Evolutionary conservation across 163 green algal genomes (phyloP), one percentile per base, ranked within the genome.

Genomic region (Scenedesmus sp.): DNA sequence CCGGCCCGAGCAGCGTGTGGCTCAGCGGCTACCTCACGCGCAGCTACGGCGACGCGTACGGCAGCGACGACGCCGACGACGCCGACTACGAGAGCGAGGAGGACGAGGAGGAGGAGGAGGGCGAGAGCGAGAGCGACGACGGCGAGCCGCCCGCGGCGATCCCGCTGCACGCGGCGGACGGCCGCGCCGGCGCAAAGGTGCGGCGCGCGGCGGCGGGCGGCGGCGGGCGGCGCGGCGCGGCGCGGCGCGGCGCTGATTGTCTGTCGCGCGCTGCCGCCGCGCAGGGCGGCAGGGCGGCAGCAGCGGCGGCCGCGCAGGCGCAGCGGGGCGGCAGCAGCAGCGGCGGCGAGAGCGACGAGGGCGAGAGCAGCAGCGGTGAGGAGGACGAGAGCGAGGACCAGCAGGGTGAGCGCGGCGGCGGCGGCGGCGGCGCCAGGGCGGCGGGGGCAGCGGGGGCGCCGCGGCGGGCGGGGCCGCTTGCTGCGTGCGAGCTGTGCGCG

Each of bases 11-110:
- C 74, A 45, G 18, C 3, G 74, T 81, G 24, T 75, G 20, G n/a
- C 63, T 81, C 22, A 58, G n/a, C 9, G 74, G 74, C 63, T 81
- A 81, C 50, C 18, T 63, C 24, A 81, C 74, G 14, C 63, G 63
- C n/a, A 75, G 62, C 0, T 69, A 70, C 50, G 54, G 28, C 15
- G 22, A 39, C 17, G 45, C 45, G 34, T 29, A 64, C 18, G 48
- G 54, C 34, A 9, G 50, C 2, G 62, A 81, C 20, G 63, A 73
- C 20, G 6, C 10, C 4, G 22, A 26, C 18, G 45, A 44, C 48
- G 29, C 44, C 11, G 48, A 63, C 29, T 7, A 60, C 0, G 62
- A 81, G 13, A 60, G 64, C 20, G 74, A 81, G 1, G 47, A 57
- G 42, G 73, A 70, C 5, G 24, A 50, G 9, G 57, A 63, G 26